phyloP scores from a whole-genome alignment of 805 yeast species.

The Saccharomycopsis vini region DNA sequence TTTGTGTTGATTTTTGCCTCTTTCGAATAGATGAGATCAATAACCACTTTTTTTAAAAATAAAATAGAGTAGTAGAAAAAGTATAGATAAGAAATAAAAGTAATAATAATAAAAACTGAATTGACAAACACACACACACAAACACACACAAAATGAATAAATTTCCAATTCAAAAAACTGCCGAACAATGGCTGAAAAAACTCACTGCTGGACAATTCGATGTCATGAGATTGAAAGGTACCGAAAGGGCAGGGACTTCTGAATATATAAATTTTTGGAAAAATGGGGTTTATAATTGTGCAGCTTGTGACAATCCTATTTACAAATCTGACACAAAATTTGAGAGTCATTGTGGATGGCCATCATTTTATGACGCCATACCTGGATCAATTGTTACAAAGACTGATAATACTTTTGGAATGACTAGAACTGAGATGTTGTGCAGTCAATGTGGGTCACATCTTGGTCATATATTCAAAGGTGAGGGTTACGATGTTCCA shows the following conservation, averaged over 20 bases:
- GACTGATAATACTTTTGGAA: constrained; percentile 60
- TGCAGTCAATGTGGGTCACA: constrained; percentile 90
- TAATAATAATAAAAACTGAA: too few species aligned
- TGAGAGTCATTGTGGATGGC: constrained; percentile 96
- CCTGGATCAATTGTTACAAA: constrained; percentile 65
- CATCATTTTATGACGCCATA: constrained; percentile 85
- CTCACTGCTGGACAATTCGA: constrained; percentile 69
- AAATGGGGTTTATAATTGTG: constrained; percentile 71
- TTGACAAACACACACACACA: too few species aligned
- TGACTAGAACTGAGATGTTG: constrained; percentile 81
- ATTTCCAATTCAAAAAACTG: constrained; percentile 26
- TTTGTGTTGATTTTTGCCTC: too few species aligned
- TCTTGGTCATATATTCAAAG: constrained; percentile 88
- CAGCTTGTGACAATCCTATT: constrained; percentile 73
- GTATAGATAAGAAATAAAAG: neutral
- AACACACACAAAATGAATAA: too few species aligned
- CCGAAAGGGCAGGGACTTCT: constrained; percentile 38
- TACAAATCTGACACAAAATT: constrained; percentile 78
- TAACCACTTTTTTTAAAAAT: too few species aligned
- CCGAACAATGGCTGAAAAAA: constrained; percentile 71
- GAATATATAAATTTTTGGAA: constrained; percentile 33
- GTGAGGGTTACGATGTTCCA: constrained; percentile 84
- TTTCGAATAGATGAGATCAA: too few species aligned
- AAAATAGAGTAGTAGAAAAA: too few species aligned
- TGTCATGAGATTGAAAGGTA: constrained; percentile 53